These are phyloP conservation scores for Astrocystis sublimbata DNA, from an alignment of 495 filamentous ascomycete genomes.

Conservation along the genomic window DNA sequence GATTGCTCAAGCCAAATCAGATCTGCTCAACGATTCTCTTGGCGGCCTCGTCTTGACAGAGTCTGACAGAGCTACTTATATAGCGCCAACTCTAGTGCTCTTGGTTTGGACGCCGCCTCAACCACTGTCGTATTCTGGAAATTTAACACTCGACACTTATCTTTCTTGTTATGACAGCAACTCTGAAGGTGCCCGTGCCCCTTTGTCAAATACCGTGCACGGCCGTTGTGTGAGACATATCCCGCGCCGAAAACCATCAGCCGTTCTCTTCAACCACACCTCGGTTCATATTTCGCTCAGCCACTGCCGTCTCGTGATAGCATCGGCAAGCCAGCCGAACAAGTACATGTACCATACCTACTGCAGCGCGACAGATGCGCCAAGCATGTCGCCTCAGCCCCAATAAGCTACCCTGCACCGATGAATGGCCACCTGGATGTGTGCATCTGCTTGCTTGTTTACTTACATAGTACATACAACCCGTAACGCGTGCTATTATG, in stretches of 20 bases:
- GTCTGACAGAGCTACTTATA: too few species aligned
- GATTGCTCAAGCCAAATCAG: not conserved
- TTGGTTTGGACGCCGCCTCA: not conserved
- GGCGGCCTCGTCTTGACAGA: not conserved
- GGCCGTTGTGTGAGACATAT: constrained; percentile 3
- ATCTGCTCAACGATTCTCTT: not conserved
- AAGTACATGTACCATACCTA: too few species aligned
- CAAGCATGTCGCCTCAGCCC: not conserved
- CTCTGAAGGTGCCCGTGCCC: not conserved
- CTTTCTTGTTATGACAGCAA: too few species aligned
- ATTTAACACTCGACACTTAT: too few species aligned
- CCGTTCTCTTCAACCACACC: not conserved
- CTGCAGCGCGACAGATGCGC: not conserved
- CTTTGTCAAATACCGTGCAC: not conserved
- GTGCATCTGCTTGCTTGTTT: not conserved
- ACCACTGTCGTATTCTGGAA: too few species aligned
- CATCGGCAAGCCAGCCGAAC: too few species aligned
- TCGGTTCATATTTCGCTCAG: not conserved
- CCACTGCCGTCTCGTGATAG: not conserved
- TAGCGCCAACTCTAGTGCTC: too few species aligned
- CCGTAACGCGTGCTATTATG: too few species aligned
- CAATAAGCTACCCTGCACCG: not conserved
- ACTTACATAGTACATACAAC: too few species aligned
- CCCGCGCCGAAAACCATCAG: constrained; percentile 1
- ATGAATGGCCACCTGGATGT: not conserved